Evolutionary conservation across 371 early-diverging fungal genomes (phyloP).

Genomic region (Lichtheimia hyalospora): DNA sequence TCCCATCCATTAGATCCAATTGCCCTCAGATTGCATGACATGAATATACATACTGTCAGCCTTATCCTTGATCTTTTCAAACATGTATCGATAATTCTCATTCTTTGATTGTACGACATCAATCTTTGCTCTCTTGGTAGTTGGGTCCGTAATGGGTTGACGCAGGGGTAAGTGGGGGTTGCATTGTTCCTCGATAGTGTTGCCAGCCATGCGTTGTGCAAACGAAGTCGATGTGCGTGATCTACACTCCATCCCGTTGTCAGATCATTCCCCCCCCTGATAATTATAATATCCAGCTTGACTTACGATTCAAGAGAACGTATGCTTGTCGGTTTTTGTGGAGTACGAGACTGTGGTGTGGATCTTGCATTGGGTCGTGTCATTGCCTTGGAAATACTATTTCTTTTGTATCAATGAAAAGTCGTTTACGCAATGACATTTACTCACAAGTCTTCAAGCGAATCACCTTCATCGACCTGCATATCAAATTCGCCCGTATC

Average conservation of each 20-base stretch:
- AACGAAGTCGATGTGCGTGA: constrained; percentile 19
- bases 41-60: constrained; percentile 51
- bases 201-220: constrained; percentile 18
- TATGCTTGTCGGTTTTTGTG: too few species aligned
- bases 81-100: constrained; percentile 80
- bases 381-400: too few species aligned
- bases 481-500: constrained; percentile 24
- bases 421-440: neutral
- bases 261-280: too few species aligned
- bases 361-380: too few species aligned
- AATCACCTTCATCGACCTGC: constrained; percentile 2
- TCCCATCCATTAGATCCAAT: neutral
- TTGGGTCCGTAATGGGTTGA: neutral
- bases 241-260: neutral
- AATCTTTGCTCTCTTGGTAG: constrained; percentile 4
- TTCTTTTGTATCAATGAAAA: too few species aligned
- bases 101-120: neutral
- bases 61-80: constrained; percentile 75
- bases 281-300: too few species aligned
- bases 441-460: constrained; percentile 7
- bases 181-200: constrained; percentile 32
- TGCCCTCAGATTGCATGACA: neutral
- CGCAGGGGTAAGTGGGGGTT: constrained; percentile 27
- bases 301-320: too few species aligned
- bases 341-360: too few species aligned